phyloP scores from a whole-genome alignment of 2,329 filamentous ascomycete genomes.

The Alternaria brassicae region DNA sequence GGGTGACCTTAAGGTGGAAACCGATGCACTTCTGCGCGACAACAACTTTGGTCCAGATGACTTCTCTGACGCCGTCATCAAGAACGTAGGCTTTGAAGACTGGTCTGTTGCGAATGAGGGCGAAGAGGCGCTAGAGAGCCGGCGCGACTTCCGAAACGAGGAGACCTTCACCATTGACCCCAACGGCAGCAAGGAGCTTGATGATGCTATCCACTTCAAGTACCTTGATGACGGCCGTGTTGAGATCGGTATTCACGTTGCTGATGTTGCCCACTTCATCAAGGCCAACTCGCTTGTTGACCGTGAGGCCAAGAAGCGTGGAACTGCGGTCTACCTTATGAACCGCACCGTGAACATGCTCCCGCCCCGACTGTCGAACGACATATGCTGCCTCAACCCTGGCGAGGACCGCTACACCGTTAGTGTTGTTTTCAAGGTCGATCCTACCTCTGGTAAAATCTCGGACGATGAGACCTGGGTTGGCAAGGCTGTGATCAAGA shows the following conservation, averaged over 20 bases:
- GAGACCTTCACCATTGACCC: slow-evolving; percentile 92
- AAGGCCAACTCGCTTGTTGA: slow-evolving; percentile 96
- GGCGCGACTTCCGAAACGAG: slow-evolving; percentile 89
- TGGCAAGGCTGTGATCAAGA: slow-evolving; percentile 93
- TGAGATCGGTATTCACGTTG: slow-evolving; percentile 93
- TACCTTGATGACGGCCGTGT: slow-evolving; percentile 81
- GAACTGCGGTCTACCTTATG: slow-evolving; percentile 92
- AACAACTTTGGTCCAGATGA: slow-evolving; percentile 99
- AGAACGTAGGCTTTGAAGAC: slow-evolving; percentile 89
- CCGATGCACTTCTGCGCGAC: slow-evolving; percentile 92
- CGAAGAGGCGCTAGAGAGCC: slow-evolving; percentile 72
- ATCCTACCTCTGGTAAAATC: slow-evolving; percentile 78
- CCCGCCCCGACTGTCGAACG: slow-evolving; percentile 81
- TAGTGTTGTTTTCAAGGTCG: slow-evolving; percentile 91
- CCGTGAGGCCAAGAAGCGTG: slow-evolving; percentile 96
- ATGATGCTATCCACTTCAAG: slow-evolving; percentile 93
- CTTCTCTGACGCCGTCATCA: slow-evolving; percentile 94
- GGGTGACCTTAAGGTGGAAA: slow-evolving; percentile 97
- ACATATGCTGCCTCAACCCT: slow-evolving; percentile 86
- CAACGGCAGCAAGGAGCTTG: slow-evolving; percentile 84
- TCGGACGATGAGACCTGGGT: slow-evolving; percentile 91
- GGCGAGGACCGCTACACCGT: slow-evolving; percentile 90
- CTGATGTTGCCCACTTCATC: slow-evolving; percentile 95
- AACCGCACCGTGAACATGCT: slow-evolving; percentile 89
- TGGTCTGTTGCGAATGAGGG: slow-evolving; percentile 88